These are phyloP conservation scores for Vigna unguiculata DNA, from an alignment of 306 rosid genomes.

Conservation along the genomic window DNA sequence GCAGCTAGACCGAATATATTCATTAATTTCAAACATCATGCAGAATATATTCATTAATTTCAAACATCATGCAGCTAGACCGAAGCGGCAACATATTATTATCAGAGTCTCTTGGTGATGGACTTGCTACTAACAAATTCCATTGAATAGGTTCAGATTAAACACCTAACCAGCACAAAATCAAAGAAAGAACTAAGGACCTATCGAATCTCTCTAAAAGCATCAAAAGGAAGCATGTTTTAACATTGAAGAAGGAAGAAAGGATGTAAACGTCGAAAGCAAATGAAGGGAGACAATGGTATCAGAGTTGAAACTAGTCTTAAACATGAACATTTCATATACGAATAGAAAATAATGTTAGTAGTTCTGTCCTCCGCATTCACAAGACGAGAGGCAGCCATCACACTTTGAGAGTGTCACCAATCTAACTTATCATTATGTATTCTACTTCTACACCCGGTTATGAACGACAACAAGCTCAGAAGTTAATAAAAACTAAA, in stretches of 20 bases:
- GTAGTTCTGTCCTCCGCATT: constrained; percentile 30
- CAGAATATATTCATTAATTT: too few relatives aligned
- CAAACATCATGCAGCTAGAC: too few relatives aligned
- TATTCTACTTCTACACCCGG: constrained; percentile 8
- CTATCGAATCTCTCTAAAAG: too few relatives aligned
- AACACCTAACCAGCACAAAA: background rate
- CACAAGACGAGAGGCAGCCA: constrained; percentile 10
- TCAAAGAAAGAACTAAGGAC: background rate
- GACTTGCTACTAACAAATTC: background rate
- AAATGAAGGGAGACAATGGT: background rate
- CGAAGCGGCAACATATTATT: too few relatives aligned
- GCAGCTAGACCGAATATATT: too few relatives aligned
- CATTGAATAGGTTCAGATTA: background rate
- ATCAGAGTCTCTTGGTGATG: too few relatives aligned
- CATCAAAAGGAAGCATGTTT: background rate
- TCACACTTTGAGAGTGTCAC: background rate
- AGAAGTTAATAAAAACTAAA: constrained; percentile 8
- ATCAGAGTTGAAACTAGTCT: background rate
- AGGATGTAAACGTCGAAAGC: background rate
- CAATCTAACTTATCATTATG: constrained; percentile 28
- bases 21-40: too few relatives aligned
- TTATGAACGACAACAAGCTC: background rate
- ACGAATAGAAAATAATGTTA: constrained; percentile 34
- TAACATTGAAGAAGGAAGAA: background rate
- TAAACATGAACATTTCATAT: background rate